A percentile compares a stretch with the other conserved stretches of the same genome.
Evolutionary conservation across 148 eudicot species (phyloP).

Genomic region (Drosera capensis): DNA sequence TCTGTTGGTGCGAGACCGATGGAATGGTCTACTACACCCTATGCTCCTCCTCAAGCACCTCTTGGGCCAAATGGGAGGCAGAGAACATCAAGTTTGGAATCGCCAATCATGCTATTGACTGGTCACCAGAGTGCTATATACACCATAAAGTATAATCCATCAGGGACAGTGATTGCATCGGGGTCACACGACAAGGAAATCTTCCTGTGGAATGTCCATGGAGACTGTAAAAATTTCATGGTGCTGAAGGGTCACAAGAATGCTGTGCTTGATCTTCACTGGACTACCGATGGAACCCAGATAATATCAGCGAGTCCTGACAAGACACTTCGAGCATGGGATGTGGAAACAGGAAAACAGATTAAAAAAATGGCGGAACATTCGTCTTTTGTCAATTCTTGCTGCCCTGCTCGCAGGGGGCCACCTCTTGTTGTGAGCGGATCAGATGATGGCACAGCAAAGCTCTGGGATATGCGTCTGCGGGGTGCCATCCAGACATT

Average conservation of each 20-base stretch:
- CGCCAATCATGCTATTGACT: conserved; percentile 78
- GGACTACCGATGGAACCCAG: conserved; percentile 86
- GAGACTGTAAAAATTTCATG: conserved; percentile 39
- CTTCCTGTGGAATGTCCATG: conserved; percentile 45
- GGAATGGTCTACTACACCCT: conserved; percentile 57
- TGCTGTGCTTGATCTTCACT: conserved; percentile 84
- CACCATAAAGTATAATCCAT: conserved; percentile 89
- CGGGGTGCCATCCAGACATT: conserved; percentile 93
- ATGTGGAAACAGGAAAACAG: conserved; percentile 87
- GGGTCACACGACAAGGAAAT: conserved; percentile 94
- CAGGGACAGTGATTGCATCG: conserved; percentile 72
- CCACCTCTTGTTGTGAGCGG: conserved; percentile 94
- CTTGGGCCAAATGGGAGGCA: conserved; percentile 68
- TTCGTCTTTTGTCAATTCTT: conserved; percentile 73
- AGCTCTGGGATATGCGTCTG: conserved; percentile 97
- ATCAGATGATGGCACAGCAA: conserved; percentile 94
- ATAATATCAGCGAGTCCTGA: conserved; percentile 89
- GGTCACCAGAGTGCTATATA: conserved; percentile 93
- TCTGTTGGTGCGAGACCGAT: conserved; percentile 80
- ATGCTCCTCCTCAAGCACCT: conserved; percentile 38
- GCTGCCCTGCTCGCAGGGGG: conserved; percentile 85
- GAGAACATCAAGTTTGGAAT: conserved; percentile 75
- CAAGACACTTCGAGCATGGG: conserved; percentile 91
- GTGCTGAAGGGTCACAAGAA: conserved; percentile 94
- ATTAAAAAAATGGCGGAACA: conserved; percentile 90